These are phyloP conservation scores for Toxicodendron radicans DNA, from an alignment of 345 rosid genomes.

Conservation along the genomic window DNA sequence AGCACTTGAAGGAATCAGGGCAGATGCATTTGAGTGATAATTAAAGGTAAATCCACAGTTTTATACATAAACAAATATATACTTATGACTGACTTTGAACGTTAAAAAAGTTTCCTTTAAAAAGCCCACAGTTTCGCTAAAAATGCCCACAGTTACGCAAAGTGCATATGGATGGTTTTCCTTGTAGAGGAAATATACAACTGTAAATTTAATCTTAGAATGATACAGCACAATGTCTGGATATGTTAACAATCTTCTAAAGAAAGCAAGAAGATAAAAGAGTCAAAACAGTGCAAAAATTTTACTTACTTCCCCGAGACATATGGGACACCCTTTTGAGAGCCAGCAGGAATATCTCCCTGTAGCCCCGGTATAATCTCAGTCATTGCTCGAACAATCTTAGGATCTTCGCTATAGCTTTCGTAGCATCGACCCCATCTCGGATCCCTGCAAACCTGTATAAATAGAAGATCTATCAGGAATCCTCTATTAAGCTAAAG, in stretches of 20 bases:
- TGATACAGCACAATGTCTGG: not conserved
- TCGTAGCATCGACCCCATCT: constrained; percentile 98
- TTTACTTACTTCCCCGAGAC: constrained; percentile 64
- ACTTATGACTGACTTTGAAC: not conserved
- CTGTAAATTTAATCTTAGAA: not conserved
- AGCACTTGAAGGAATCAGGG: not conserved
- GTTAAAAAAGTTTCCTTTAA: too few relatives aligned
- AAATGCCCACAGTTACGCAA: not conserved
- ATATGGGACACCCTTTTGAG: constrained; percentile 57
- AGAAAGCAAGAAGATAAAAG: not conserved
- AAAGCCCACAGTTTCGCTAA: not conserved
- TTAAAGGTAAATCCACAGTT: not conserved
- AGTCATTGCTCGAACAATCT: constrained; percentile 70
- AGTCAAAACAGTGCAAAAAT: not conserved
- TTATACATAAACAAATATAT: not conserved
- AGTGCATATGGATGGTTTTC: not conserved
- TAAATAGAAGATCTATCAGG: not conserved
- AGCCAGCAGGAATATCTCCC: constrained; percentile 62
- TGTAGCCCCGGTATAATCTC: constrained; percentile 75
- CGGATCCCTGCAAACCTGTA: constrained; percentile 93
- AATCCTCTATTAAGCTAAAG: not conserved
- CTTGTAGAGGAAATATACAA: not conserved
- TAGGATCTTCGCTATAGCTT: constrained; percentile 86
- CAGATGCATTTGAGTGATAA: not conserved
- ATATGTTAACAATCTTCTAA: too few relatives aligned